Base-by-base conservation (phyloP, 1,139 yeast genomes). In the Kurtzmaniella natalensis region DNA sequence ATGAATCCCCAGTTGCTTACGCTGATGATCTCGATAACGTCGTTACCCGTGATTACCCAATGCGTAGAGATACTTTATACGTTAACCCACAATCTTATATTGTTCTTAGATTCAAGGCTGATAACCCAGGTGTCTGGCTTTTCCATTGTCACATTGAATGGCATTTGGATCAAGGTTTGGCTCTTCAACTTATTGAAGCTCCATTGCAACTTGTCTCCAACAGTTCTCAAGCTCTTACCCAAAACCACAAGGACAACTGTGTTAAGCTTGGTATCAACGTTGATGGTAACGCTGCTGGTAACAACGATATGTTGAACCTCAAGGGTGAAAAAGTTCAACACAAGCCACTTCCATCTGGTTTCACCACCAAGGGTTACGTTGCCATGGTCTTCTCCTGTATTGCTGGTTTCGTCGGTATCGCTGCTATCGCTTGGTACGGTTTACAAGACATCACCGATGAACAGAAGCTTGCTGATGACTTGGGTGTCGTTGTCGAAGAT, bases 101-200 rank as follows among this genome's bases (percentile, higher is more conserved):
- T 31, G 87, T 81, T 3, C 44, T 82, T 32, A 64, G 94, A 51
- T 81, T 82, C 55, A 72, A 64, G 46, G 87, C 94, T 34, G 78
- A 81, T 50, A 85, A 86, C 56, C 95, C 95, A 18, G 95, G 95
- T 50, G 87, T 85, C 27, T 86, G 95, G 94, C 70, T 82, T 51
- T 87, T 87, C 85, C 96, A 87, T 57, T 88, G 96, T 62, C 96
- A 87, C 51, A 81, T 87, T 45, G 95, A 87, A 51, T 87, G 96
- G 96, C 96, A 87, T 64, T 72, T 87, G 66, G 79, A 77, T 49
- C 95, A 86, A 60, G 96, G 96, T 41, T 70, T 87, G 41, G 89
- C 88, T 11, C 62, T 81, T 38, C 70, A 75, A 2, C 70, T 82
- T 25, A 64, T 86, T 33, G 95, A 86, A 61, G 88, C 86, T 26